Base-by-base conservation (phyloP, 2,329 filamentous ascomycete genomes). In the Torrubiellomyces zombiae region DNA sequence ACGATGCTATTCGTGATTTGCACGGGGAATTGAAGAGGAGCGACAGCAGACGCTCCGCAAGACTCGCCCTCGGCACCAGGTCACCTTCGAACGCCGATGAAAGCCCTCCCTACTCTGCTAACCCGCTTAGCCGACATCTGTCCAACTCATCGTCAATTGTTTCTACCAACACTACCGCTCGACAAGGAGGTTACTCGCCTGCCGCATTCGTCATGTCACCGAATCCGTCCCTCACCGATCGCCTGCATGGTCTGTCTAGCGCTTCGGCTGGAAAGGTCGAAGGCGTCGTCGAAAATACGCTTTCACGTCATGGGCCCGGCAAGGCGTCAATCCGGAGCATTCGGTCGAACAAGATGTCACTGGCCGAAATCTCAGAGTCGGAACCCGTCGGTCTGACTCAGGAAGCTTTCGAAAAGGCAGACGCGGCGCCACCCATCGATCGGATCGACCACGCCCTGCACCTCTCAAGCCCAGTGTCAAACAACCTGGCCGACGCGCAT, bases 1-100 rank as follows among this genome's bases (percentile, higher is more conserved):
- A 77, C 39, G 69, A 78, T 54, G 76, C 79, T 37, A 85, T 83
- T 38, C 67, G 75, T 30, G 69, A 75, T 40, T 58, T 81, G 35
- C 72, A 80, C 48, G 58, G 69, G 32, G 72, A 79, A 48, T 56
- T 78, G 42, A 80, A 79, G 50, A 63, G 69, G 36, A 67, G 60
- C 42, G 75, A 78, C 42, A 79, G 71, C 42, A 61, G 67, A 32
- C 61, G 65, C 29, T 75, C 72, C 3, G 76, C 71, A 7, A 55
- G 72, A 24, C 56, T 68, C 21, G 67, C 64, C 12, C 55, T 58
- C 36, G 48, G 39, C 40, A 40, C 37, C 29, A n/a, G n/a, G n/a
- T n/a, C n/a, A n/a, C 31, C 36, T 26, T 20, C 28, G 23, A 22
- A 24, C 16, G 26, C 23, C 20, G 19, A 24, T 21, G 14, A 28